These are phyloP conservation scores for Peziza echinospora DNA, from an alignment of 495 filamentous ascomycete species.

Conservation along the genomic window DNA sequence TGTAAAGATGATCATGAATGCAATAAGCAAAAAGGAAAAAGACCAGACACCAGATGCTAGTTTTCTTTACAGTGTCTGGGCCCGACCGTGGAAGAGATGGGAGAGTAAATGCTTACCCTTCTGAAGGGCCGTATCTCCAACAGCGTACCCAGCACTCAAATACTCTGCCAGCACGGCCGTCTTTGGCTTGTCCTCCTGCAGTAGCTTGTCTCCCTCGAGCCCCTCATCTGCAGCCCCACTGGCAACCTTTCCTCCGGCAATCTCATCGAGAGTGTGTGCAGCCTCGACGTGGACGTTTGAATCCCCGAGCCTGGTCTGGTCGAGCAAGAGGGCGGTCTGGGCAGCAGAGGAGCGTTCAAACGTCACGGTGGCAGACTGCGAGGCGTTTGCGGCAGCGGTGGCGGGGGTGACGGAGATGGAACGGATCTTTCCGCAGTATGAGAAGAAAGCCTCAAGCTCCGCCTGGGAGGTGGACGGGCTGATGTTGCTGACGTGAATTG, in stretches of 20 bases:
- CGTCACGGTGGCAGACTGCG: slow-evolving; percentile 67
- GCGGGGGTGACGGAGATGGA: slow-evolving; percentile 51
- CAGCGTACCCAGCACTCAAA: slow-evolving; percentile 73
- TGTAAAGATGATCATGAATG: no score
- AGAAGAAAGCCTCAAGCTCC: slow-evolving; percentile 92
- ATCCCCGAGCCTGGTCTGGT: slow-evolving; percentile 76
- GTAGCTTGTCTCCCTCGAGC: slow-evolving; percentile 33
- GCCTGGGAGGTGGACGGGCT: slow-evolving; percentile 56
- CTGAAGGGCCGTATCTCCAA: slow-evolving; percentile 69
- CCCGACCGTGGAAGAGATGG: no score
- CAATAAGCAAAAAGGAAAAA: no score
- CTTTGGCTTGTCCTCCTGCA: slow-evolving; percentile 88
- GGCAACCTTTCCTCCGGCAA: slow-evolving; percentile 32
- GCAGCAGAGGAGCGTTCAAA: slow-evolving; percentile 93
- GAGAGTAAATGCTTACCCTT: slow-evolving; percentile 25
- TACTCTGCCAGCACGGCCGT: slow-evolving; percentile 87
- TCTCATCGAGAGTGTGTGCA: slow-evolving; percentile 39
- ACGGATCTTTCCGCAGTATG: slow-evolving; percentile 94
- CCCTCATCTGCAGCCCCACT: slow-evolving; percentile 26
- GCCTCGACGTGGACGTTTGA: slow-evolving; percentile 57
- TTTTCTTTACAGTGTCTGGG: no score
- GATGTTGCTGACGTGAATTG: slow-evolving; percentile 53
- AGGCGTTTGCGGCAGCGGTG: slow-evolving; percentile 32
- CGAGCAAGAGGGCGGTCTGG: slow-evolving; percentile 86
- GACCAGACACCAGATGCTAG: no score